Evolutionary conservation across 148 eudicot genomes (phyloP), one percentile per base, ranked within the genome.

Genomic region (Rhododendron henanense): DNA sequence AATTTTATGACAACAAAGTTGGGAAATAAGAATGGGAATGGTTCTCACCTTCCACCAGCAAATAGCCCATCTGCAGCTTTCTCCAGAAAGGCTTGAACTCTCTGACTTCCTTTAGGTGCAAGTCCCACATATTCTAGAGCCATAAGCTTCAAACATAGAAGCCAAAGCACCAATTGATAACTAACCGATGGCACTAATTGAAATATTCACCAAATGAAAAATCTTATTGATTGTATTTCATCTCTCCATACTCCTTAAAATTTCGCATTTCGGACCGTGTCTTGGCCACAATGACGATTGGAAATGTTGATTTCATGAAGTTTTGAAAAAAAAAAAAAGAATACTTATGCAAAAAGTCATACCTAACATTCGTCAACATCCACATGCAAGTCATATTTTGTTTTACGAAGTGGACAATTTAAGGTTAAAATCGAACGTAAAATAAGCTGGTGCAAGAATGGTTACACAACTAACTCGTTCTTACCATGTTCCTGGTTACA

Each of bases 1-100:
- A 81, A n/a, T n/a, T n/a, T n/a, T 13, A 53, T 25, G 14, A 19
- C 21, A 84, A 67, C 7, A 23, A 50, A 81, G 57, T 35, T 5
- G 13, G 53, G 11, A 78, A 84, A 79, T 48, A 39, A 35, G 13
- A 44, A 4, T 2, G 25, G 73, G 33, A 57, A 78, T 11, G 1
- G 1, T 84, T 73, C 97, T 91, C 84, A 96, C 98, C 91, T 92
- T 90, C 92, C 99, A 79, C 97, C 99, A 31, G 88, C 93, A 83
- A 95, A 93, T 84, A 96, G 94, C 85, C 97, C 99, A 87, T 96
- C 97, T 61, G 98, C 98, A 88, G 98, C 98, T 88, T 93, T 95
- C 84, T 95, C 98, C 13, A 96, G 91, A 89, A 96, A 93, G 69
- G 93, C 92, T 90, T 93, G 96, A 84, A 96, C 99, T 89, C 99